Conservation (phyloP, 495 filamentous ascomycete species). For the Neurospora sp. region DNA sequence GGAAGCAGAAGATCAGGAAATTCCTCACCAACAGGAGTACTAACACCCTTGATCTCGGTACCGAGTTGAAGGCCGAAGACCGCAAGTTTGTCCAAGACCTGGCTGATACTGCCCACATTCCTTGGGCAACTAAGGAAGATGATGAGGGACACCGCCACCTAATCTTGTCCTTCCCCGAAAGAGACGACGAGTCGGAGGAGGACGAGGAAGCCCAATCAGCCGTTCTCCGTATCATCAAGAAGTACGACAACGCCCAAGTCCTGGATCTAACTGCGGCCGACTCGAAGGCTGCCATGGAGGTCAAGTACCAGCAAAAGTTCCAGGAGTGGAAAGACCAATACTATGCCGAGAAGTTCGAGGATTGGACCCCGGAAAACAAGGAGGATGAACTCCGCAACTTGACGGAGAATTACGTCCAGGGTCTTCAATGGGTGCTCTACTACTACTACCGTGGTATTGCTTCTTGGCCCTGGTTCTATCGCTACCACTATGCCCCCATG, state of each 20-base stretch:
- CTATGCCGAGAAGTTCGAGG: slow-evolving; percentile 75
- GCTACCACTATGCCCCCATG: slow-evolving; percentile 95
- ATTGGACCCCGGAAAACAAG: slow-evolving; percentile 67
- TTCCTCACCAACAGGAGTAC: slow-evolving; percentile 56
- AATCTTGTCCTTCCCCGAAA: slow-evolving; percentile 51
- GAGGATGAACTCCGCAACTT: slow-evolving; percentile 72
- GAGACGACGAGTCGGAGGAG: slow-evolving; percentile 49
- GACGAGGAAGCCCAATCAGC: slow-evolving; percentile 84
- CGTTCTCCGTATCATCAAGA: slow-evolving; percentile 69
- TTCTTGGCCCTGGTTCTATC: slow-evolving; percentile 98
- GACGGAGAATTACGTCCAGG: slow-evolving; percentile 94
- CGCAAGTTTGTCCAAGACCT: slow-evolving; percentile 86
- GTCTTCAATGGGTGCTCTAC: slow-evolving; percentile 94
- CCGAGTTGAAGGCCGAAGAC: slow-evolving; percentile 69
- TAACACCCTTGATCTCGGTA: slow-evolving; percentile 57
- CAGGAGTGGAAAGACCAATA: slow-evolving; percentile 87
- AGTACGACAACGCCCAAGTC: slow-evolving; percentile 81
- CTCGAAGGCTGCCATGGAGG: slow-evolving; percentile 62
- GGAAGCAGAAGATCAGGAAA: slow-evolving; percentile 64
- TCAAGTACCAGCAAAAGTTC: slow-evolving; percentile 81
- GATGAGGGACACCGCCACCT: slow-evolving; percentile 73
- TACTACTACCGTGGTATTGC: slow-evolving; percentile 97
- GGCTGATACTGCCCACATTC: slow-evolving; percentile 67
- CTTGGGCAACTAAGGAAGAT: slow-evolving; percentile 72
- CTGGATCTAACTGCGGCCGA: slow-evolving; percentile 72